phyloP scores from a whole-genome alignment of 2,329 filamentous ascomycete species.

The Geosmithia flava region DNA sequence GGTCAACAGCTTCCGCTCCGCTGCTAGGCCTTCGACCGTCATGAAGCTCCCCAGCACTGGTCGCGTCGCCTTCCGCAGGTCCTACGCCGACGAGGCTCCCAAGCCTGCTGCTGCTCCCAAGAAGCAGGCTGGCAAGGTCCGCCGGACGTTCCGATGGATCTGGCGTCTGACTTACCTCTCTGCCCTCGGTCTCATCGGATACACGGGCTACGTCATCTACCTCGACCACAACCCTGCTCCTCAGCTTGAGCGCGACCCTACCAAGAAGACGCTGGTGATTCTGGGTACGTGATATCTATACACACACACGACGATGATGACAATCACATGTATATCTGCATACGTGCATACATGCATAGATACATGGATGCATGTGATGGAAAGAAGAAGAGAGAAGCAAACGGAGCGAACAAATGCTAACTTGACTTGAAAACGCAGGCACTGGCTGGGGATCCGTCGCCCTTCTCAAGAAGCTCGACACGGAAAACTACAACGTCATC shows the following conservation, averaged over 20 bases:
- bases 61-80: conserved; percentile 28
- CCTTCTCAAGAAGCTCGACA: conserved; percentile 95
- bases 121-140: conserved; percentile 47
- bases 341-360: too few relatives aligned
- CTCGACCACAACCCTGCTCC: conserved; percentile 68
- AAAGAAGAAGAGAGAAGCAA: too few relatives aligned
- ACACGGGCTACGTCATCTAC: conserved; percentile 72
- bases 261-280: conserved; percentile 94
- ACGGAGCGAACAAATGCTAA: conserved; percentile 6
- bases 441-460: conserved; percentile 95
- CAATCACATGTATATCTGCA: too few relatives aligned
- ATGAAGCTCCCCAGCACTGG: conserved; percentile 20
- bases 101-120: conserved; percentile 19
- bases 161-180: conserved; percentile 78
- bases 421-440: conserved; percentile 52
- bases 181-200: conserved; percentile 54
- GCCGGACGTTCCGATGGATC: conserved; percentile 59
- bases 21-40: conserved; percentile 15
- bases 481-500: conserved; percentile 97
- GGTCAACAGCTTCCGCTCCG: conserved; percentile 8
- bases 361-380: too few relatives aligned
- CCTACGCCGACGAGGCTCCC: conserved; percentile 38
- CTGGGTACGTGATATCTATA: conserved; percentile 62
- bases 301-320: too few relatives aligned
- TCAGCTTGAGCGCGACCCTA: conserved; percentile 67